Base-by-base conservation (phyloP, 805 yeast genomes). In the Candida loeiensis region DNA sequence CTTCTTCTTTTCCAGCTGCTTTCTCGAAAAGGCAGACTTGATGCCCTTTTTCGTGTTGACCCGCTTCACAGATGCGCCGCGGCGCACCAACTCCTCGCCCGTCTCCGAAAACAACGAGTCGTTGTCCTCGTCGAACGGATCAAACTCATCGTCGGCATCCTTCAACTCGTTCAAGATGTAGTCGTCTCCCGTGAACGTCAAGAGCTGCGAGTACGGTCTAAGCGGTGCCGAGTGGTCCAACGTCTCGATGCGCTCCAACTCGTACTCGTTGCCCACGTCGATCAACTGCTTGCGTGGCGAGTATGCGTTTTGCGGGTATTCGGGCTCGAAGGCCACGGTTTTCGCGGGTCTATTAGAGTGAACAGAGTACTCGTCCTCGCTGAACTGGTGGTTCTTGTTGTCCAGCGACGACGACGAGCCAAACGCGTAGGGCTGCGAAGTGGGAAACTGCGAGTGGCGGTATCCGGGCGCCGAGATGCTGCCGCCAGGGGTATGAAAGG, bases 121-220 rank as follows among this genome's bases (percentile, higher is more conserved):
- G 24, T 39, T 39, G 44, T 66, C 71, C 45, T 68, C 72, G 21
- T 69, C 72, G 46, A 68, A 69, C 1, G 73, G 73, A 47, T 69
- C 74, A 34, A 60, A 38, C 15, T 55, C 61, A 24, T 53, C 60
- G 32, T 58, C 63, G 12, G 67, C 64, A 36, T 69, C 73, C 47
- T 66, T 63, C 40, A 69, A 48, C 13, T 66, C 61, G 45, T 69
- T 69, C 21, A 65, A 62, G 45, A 54, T 49, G 45, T 69, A 69
- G 45, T 69, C 60, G 33, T 64, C 69, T 3, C 71, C 71, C 12
- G 56, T 43, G 41, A 54, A 63, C 8, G 59, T 52, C 39, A 55
- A 31, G 36, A 50, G 20, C 30, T 47, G 57, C 17, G 58, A 48
- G 33, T 44, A 53, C 1, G 57, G 57, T 34, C 60, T 43, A 41